Evolutionary conservation across 2,329 filamentous ascomycete species (phyloP).

Genomic region (Aspergillus thermomutatus): DNA sequence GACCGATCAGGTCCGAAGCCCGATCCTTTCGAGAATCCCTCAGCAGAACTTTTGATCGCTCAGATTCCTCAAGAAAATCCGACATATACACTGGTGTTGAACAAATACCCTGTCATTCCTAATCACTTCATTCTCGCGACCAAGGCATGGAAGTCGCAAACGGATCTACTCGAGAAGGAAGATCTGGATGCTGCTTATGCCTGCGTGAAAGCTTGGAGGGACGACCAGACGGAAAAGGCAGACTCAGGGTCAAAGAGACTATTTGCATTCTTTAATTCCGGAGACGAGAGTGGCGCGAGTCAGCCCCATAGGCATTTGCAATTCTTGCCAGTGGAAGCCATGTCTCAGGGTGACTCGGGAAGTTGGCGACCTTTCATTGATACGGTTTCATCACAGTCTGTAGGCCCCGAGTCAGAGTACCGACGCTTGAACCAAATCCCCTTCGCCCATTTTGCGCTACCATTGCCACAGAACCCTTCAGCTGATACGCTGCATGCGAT

Average conservation of each 20-base stretch:
- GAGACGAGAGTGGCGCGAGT: slow-evolving; percentile 47
- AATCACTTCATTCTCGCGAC: slow-evolving; percentile 51
- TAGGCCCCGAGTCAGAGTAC: slow-evolving; percentile 18
- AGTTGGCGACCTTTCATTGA: slow-evolving; percentile 53
- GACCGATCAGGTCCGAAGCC: slow-evolving; percentile 26
- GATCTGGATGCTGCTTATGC: slow-evolving; percentile 42
- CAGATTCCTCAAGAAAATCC: slow-evolving; percentile 34
- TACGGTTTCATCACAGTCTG: slow-evolving; percentile 11
- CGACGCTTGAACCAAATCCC: slow-evolving; percentile 39
- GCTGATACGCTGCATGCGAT: slow-evolving; percentile 33
- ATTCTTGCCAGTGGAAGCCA: slow-evolving; percentile 46
- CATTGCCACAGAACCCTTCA: slow-evolving; percentile 40
- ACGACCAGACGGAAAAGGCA: slow-evolving; percentile 4
- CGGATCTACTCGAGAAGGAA: slow-evolving; percentile 40
- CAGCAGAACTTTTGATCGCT: slow-evolving; percentile 41
- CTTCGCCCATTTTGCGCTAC: slow-evolving; percentile 48
- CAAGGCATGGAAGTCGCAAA: slow-evolving; percentile 41
- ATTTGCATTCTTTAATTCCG: slow-evolving; percentile 51
- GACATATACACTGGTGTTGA: slow-evolving; percentile 43
- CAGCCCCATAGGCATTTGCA: slow-evolving; percentile 48
- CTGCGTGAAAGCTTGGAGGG: slow-evolving; percentile 42
- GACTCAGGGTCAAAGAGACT: slow-evolving; percentile 23
- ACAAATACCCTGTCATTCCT: slow-evolving; percentile 49
- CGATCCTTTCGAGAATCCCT: slow-evolving; percentile 46
- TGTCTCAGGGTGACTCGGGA: slow-evolving; percentile 31